Evolutionary conservation across 352 stramenopile genomes (phyloP).

Genomic region (Phytophthora sansomeana): DNA sequence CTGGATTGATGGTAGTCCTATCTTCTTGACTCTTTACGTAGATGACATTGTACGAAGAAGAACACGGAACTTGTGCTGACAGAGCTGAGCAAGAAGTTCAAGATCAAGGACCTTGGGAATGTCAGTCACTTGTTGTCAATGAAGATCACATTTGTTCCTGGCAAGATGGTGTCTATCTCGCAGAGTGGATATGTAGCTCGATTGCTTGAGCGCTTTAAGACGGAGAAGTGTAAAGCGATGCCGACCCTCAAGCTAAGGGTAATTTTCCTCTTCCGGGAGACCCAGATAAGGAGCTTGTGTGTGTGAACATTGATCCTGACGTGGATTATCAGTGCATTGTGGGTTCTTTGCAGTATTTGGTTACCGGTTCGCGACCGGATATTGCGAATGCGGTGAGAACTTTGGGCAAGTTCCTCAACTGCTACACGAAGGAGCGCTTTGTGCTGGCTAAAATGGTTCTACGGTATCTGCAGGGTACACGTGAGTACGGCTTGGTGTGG

Average conservation of each 20-base stretch:
- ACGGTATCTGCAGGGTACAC: too few relatives aligned
- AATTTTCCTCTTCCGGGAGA: not conserved
- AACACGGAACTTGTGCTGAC: conserved; percentile 7
- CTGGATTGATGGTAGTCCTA: conserved; percentile 1
- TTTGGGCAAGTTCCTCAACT: conserved; percentile 12
- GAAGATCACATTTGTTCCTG: conserved; percentile 3
- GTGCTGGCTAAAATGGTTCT: too few relatives aligned
- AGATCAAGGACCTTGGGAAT: conserved; percentile 9
- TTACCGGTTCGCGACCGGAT: conserved; percentile 4
- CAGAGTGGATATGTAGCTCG: not conserved
- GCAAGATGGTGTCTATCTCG: conserved; percentile 3
- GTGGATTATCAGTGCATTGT: conserved; percentile 11
- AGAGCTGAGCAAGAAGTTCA: conserved; percentile 8
- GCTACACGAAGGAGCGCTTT: too few relatives aligned
- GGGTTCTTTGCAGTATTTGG: not conserved
- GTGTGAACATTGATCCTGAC: conserved; percentile 11
- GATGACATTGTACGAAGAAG: conserved; percentile 13
- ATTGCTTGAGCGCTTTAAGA: conserved; percentile 9
- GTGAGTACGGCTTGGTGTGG: conserved; percentile 1
- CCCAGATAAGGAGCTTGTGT: conserved; percentile 3
- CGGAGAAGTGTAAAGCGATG: conserved; percentile 8
- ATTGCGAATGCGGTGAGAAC: conserved; percentile 13
- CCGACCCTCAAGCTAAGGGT: conserved; percentile 2
- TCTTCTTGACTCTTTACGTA: conserved; percentile 22
- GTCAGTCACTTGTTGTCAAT: conserved; percentile 15